phyloP scores from a whole-genome alignment of 768 basidiomycete species.

The Amanita rimosa region DNA sequence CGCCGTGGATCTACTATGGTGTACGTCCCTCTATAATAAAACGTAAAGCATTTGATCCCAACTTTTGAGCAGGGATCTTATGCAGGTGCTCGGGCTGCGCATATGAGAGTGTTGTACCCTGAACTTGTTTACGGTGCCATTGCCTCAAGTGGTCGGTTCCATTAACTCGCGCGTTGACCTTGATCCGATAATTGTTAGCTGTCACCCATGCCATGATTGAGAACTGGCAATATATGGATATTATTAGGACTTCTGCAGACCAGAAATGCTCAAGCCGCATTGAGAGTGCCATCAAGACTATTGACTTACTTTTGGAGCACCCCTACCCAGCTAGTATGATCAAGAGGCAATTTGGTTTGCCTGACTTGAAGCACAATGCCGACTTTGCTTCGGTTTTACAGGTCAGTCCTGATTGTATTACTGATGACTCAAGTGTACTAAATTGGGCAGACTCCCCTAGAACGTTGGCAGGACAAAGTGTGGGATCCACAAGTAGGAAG shows the following conservation, averaged over 20 bases:
- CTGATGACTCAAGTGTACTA: neutral
- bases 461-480: slow-evolving; percentile 72
- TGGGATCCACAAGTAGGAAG: slow-evolving; percentile 74
- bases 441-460: slow-evolving; percentile 44
- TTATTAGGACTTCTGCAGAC: slow-evolving; percentile 63
- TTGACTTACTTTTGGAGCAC: slow-evolving; percentile 52
- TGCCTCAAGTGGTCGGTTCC: slow-evolving; percentile 62
- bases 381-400: slow-evolving; percentile 71
- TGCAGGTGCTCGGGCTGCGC: slow-evolving; percentile 87
- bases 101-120: slow-evolving; percentile 82
- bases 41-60: neutral
- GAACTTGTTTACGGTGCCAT: slow-evolving; percentile 83
- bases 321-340: slow-evolving; percentile 36
- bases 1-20: slow-evolving; percentile 92
- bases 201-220: slow-evolving; percentile 78
- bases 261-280: slow-evolving; percentile 49
- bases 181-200: slow-evolving; percentile 23
- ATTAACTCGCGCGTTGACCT: neutral
- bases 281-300: slow-evolving; percentile 40
- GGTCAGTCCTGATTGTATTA: slow-evolving; percentile 19
- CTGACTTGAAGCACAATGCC: slow-evolving; percentile 53
- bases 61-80: slow-evolving; percentile 58
- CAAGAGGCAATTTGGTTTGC: slow-evolving; percentile 71
- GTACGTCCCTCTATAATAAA: slow-evolving; percentile 28
- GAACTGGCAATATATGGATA: slow-evolving; percentile 85